phyloP scores from a whole-genome alignment of 148 eudicot species.

The Persicaria maculosa region DNA sequence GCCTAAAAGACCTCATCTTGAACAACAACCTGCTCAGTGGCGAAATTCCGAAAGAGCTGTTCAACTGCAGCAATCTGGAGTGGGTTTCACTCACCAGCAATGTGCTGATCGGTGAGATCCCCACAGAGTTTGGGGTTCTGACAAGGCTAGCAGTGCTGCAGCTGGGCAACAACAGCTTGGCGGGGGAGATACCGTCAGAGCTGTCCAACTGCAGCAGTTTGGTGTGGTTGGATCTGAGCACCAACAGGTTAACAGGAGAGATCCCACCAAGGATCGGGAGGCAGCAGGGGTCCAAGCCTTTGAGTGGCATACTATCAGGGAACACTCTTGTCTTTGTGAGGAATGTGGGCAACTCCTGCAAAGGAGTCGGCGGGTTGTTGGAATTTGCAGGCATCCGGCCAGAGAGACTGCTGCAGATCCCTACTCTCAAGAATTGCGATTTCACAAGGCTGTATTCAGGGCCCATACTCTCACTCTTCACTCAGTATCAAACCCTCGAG shows the following conservation, averaged over 20 bases:
- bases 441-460: conserved; percentile 84
- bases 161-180: conserved; percentile 69
- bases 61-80: conserved; percentile 63
- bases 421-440: conserved; percentile 74
- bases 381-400: conserved; percentile 90
- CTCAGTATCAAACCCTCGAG: conserved; percentile 87
- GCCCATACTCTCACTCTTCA: conserved; percentile 71
- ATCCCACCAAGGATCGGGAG: conserved; percentile 80
- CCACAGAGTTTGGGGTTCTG: conserved; percentile 54
- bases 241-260: conserved; percentile 71
- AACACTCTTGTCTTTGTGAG: conserved; percentile 81
- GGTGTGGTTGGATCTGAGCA: conserved; percentile 90
- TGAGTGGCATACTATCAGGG: conserved; percentile 75
- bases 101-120: conserved; percentile 53
- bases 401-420: conserved; percentile 57
- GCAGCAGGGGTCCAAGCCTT: conserved; percentile 65
- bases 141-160: conserved; percentile 76
- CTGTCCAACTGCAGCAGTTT: conserved; percentile 67
- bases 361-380: conserved; percentile 86
- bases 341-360: conserved; percentile 89
- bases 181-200: conserved; percentile 62
- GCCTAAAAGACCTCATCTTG: conserved; percentile 70
- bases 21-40: conserved; percentile 74
- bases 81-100: conserved; percentile 89
- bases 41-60: conserved; percentile 60